phyloP scores from a whole-genome alignment of 495 filamentous ascomycete species.

The Penicilliopsis zonata region DNA sequence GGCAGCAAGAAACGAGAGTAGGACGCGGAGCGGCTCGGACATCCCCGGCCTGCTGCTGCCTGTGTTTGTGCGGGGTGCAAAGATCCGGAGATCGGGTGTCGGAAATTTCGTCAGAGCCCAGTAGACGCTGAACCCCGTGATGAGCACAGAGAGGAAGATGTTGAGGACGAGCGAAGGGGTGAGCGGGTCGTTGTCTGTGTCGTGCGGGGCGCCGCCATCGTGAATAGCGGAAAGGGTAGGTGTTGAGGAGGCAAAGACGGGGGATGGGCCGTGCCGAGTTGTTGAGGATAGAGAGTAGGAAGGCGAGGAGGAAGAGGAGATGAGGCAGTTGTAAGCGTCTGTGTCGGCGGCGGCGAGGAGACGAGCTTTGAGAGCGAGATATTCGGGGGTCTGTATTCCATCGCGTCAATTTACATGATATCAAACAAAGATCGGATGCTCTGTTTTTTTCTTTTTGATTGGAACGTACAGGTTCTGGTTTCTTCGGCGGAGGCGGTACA shows the following conservation, averaged over 20 bases:
- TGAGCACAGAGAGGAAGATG: conserved; percentile 33
- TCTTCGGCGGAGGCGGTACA: conserved; percentile 61
- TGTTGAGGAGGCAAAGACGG: conserved; percentile 40
- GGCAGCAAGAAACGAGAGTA: conserved; percentile 27
- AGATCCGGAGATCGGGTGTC: conserved; percentile 26
- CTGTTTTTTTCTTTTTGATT: background rate
- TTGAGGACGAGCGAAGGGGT: conserved; percentile 34
- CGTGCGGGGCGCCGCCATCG: conserved; percentile 34
- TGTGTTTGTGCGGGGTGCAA: background rate
- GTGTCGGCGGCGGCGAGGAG: conserved; percentile 72
- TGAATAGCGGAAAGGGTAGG: conserved; percentile 12
- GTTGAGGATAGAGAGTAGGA: background rate
- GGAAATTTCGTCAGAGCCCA: conserved; percentile 41
- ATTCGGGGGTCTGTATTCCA: conserved; percentile 61
- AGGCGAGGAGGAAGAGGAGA: conserved; percentile 24
- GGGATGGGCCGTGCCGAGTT: conserved; percentile 30
- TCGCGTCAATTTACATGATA: too few species aligned
- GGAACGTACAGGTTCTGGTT: conserved; percentile 61
- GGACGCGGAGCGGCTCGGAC: conserved; percentile 24
- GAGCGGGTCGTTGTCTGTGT: conserved; percentile 34
- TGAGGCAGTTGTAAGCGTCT: conserved; percentile 66
- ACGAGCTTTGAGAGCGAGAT: conserved; percentile 77
- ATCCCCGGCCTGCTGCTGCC: conserved; percentile 10
- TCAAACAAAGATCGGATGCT: background rate
- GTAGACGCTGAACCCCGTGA: conserved; percentile 35